Conservation (phyloP, 2,329 filamentous ascomycete genomes). For the Claviceps africana region DNA sequence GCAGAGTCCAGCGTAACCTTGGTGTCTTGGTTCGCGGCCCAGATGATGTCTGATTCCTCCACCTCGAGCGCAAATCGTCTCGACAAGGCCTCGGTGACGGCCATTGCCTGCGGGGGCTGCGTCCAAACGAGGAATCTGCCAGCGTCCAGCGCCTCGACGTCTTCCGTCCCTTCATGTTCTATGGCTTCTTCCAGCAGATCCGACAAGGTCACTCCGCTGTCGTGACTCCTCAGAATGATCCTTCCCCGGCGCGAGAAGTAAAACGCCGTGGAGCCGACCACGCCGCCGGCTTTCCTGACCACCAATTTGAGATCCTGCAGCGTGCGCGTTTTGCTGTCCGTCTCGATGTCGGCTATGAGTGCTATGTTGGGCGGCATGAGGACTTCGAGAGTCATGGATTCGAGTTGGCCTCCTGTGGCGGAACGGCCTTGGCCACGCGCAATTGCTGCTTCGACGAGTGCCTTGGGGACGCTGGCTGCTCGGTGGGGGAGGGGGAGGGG, state of each 20-base stretch:
- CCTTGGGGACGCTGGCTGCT: constrained; percentile 62
- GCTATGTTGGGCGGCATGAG: constrained; percentile 66
- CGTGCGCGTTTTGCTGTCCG: constrained; percentile 63
- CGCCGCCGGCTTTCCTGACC: constrained; percentile 59
- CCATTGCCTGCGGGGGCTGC: constrained; percentile 19
- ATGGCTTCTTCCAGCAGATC: constrained; percentile 70
- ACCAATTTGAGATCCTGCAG: constrained; percentile 58
- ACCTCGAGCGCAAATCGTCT: constrained; percentile 52
- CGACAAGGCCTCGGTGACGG: constrained; percentile 35
- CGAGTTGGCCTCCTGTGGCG: constrained; percentile 58
- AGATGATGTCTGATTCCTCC: constrained; percentile 66
- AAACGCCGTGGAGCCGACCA: constrained; percentile 61
- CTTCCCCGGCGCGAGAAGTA: constrained; percentile 73
- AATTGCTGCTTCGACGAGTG: constrained; percentile 70
- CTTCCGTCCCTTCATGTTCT: constrained; percentile 62
- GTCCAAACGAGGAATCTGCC: constrained; percentile 51
- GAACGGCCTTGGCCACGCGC: constrained; percentile 80
- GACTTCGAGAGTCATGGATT: constrained; percentile 63
- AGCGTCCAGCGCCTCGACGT: constrained; percentile 54
- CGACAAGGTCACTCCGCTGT: constrained; percentile 42
- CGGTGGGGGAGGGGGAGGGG: too few relatives aligned
- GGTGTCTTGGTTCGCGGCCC: constrained; percentile 71
- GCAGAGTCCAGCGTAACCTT: constrained; percentile 47
- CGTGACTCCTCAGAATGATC: constrained; percentile 49
- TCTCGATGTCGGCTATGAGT: constrained; percentile 72